Conservation (phyloP, 148 eudicot genomes). For the Chenopodium formosanum region DNA sequence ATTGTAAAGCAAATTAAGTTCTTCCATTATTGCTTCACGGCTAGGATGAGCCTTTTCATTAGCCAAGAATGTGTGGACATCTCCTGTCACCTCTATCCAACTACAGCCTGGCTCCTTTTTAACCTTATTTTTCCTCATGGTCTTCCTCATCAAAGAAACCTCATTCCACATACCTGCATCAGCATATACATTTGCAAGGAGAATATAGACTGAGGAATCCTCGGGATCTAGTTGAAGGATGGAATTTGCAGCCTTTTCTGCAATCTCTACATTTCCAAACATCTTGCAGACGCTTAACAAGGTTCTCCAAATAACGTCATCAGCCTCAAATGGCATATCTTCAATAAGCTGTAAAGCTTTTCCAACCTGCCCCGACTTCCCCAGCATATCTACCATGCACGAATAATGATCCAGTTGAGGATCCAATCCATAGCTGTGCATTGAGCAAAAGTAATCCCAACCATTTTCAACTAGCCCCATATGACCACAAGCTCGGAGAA, state of each 20-base stretch:
- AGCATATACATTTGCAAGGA: slow-evolving; percentile 69
- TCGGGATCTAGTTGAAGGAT: slow-evolving; percentile 71
- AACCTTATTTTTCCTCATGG: slow-evolving; percentile 52
- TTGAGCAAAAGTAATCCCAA: slow-evolving; percentile 54
- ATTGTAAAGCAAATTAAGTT: slow-evolving; percentile 44
- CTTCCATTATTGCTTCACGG: slow-evolving; percentile 54
- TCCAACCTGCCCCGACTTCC: slow-evolving; percentile 62
- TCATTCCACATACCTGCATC: slow-evolving; percentile 81
- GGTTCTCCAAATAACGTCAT: slow-evolving; percentile 89
- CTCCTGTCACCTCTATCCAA: slow-evolving; percentile 82
- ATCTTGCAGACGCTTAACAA: slow-evolving; percentile 79
- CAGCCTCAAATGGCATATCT: slow-evolving; percentile 80
- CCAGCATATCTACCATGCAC: slow-evolving; percentile 81
- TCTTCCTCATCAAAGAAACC: slow-evolving; percentile 51
- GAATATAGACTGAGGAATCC: slow-evolving; percentile 76
- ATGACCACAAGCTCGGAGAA: slow-evolving; percentile 89
- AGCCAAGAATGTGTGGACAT: slow-evolving; percentile 71
- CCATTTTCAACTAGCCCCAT: slow-evolving; percentile 73
- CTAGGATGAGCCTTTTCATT: slow-evolving; percentile 79
- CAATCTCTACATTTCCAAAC: slow-evolving; percentile 78
- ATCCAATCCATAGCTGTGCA: slow-evolving; percentile 52
- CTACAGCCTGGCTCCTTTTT: slow-evolving; percentile 97
- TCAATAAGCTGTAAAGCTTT: slow-evolving; percentile 66
- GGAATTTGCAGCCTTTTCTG: slow-evolving; percentile 62
- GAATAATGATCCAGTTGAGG: slow-evolving; percentile 85